These are phyloP conservation scores for Insectozyma bohioensis DNA, from an alignment of 1,139 yeast genomes.

Conservation along the genomic window DNA sequence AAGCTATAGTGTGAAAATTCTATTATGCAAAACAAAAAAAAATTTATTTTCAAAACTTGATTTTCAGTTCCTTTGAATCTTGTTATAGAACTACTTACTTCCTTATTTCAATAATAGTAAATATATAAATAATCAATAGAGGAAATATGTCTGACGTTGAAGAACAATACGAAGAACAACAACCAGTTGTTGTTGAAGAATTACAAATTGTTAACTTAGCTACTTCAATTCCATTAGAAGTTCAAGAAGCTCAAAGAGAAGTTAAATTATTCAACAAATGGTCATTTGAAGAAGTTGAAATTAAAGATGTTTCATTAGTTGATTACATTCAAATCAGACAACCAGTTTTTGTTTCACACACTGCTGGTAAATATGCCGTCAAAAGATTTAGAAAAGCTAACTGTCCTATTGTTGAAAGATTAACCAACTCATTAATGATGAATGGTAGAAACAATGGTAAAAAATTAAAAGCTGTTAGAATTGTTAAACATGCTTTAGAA, in stretches of 20 bases:
- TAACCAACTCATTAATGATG: conserved; percentile 99
- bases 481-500: conserved; percentile 98
- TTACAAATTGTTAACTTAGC: conserved; percentile 83
- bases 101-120: no score
- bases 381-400: conserved; percentile 99
- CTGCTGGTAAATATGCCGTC: conserved; percentile 99
- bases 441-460: conserved; percentile 99
- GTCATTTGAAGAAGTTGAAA: conserved; percentile 97
- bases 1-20: conserved; percentile 94
- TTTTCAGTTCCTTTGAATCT: conserved; percentile 3
- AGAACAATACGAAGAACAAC: conserved; percentile 44
- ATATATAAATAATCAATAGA: conserved; percentile 38
- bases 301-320: conserved; percentile 96
- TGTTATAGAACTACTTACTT: no score
- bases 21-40: no score
- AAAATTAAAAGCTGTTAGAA: conserved; percentile 99
- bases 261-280: conserved; percentile 99
- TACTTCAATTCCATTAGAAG: conserved; percentile 94
- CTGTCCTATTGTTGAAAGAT: conserved; percentile 99
- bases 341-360: conserved; percentile 98
- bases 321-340: conserved; percentile 98
- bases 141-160: conserved; percentile 56
- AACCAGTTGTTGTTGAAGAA: conserved; percentile 68
- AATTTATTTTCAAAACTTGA: conserved; percentile 36
- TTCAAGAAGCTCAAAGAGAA: conserved; percentile 94